Evolutionary conservation across 1,284 basidiomycete genomes (phyloP).

Genomic region (Sporisorium reilianum): DNA sequence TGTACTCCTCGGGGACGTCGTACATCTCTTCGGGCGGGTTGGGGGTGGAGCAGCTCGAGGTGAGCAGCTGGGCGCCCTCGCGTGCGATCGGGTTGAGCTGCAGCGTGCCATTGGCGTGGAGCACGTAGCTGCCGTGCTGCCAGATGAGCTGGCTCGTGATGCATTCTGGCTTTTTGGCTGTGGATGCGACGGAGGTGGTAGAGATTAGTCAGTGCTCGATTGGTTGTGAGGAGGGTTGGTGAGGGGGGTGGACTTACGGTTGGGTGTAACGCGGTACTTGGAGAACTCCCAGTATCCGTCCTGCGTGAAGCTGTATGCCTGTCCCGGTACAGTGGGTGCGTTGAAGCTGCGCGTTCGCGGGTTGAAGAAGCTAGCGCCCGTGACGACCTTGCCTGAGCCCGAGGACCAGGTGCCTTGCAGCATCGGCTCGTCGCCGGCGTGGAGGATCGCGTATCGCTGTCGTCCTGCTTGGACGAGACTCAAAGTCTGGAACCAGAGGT

Average conservation of each 20-base stretch:
- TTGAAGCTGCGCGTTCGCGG: constrained; percentile 64
- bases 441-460: constrained; percentile 35
- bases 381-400: constrained; percentile 58
- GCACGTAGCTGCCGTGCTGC: constrained; percentile 67
- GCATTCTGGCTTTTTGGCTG: constrained; percentile 59
- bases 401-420: constrained; percentile 65
- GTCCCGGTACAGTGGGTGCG: constrained; percentile 57
- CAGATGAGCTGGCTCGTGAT: constrained; percentile 63
- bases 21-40: constrained; percentile 47
- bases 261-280: constrained; percentile 56
- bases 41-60: constrained; percentile 23
- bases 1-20: constrained; percentile 40
- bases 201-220: background rate
- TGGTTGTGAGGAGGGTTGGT: background rate
- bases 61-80: constrained; percentile 48
- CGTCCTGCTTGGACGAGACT: constrained; percentile 28
- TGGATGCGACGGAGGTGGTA: background rate
- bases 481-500: constrained; percentile 7
- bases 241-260: constrained; percentile 44
- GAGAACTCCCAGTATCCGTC: constrained; percentile 68
- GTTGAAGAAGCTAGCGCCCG: constrained; percentile 64
- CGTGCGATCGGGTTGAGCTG: constrained; percentile 40
- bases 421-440: constrained; percentile 36
- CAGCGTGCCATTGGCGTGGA: constrained; percentile 54
- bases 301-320: constrained; percentile 66